Evolutionary conservation across 768 basidiomycete species (phyloP).

Genomic region (Ramaria sp.): DNA sequence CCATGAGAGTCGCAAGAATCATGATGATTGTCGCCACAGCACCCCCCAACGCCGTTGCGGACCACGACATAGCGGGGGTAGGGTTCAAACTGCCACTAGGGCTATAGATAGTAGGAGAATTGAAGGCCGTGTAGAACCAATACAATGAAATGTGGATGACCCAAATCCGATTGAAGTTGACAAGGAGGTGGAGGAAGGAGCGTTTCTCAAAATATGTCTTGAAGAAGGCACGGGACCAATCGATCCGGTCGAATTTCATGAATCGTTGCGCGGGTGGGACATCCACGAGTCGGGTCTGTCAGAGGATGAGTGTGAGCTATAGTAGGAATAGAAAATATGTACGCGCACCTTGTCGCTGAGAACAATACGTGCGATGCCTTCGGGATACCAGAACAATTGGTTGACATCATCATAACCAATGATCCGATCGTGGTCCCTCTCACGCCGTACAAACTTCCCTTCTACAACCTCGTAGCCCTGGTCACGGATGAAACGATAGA

Average conservation of each 20-base stretch:
- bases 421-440: slow-evolving; percentile 86
- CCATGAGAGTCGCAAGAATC: slow-evolving; percentile 87
- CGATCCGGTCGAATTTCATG: slow-evolving; percentile 94
- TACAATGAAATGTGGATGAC: slow-evolving; percentile 92
- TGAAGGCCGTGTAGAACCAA: slow-evolving; percentile 94
- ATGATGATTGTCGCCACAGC: slow-evolving; percentile 95
- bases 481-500: slow-evolving; percentile 94
- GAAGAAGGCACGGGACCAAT: slow-evolving; percentile 96
- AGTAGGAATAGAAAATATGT: not conserved
- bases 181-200: slow-evolving; percentile 90
- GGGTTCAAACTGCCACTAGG: slow-evolving; percentile 36
- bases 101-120: slow-evolving; percentile 79
- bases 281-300: slow-evolving; percentile 81
- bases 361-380: slow-evolving; percentile 88
- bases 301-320: slow-evolving; percentile 1
- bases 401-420: slow-evolving; percentile 99
- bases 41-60: slow-evolving; percentile 88
- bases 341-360: slow-evolving; percentile 73
- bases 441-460: slow-evolving; percentile 87
- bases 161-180: slow-evolving; percentile 99
- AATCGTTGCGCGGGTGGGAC: slow-evolving; percentile 85
- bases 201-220: slow-evolving; percentile 99
- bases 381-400: slow-evolving; percentile 99
- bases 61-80: slow-evolving; percentile 80
- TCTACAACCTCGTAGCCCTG: slow-evolving; percentile 96